Percentiles rank a stretch among this genome's conserved stretches.
Conservation (phyloP, 2,329 filamentous ascomycete species). For the Lasiodiplodia gonubiensis region DNA sequence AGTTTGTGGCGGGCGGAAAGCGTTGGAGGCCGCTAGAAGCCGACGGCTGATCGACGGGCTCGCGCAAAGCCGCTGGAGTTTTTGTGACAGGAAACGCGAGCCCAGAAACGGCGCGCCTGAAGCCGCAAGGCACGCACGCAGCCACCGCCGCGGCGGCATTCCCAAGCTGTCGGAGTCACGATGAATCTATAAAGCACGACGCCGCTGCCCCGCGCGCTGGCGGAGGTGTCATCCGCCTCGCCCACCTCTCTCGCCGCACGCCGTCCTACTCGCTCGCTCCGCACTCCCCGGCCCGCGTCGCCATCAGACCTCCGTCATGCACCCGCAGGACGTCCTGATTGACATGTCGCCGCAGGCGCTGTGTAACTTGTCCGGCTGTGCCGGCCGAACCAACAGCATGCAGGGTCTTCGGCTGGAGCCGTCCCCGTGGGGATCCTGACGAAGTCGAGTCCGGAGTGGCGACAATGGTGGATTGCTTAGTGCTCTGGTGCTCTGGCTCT, state of each 20-base stretch:
- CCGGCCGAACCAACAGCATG: not conserved
- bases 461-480: not conserved
- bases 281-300: no score
- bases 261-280: not conserved
- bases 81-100: slow-evolving; percentile 6
- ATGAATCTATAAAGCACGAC: not conserved
- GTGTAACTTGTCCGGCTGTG: not conserved
- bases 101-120: slow-evolving; percentile 17
- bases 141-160: not conserved
- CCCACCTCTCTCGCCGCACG: not conserved
- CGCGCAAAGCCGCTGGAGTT: slow-evolving; percentile 15
- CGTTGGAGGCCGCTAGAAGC: not conserved
- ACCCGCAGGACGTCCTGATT: not conserved
- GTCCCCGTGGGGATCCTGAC: not conserved
- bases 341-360: not conserved
- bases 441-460: not conserved
- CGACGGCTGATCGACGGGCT: slow-evolving; percentile 8
- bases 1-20: not conserved
- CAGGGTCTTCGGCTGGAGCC: not conserved
- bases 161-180: not conserved
- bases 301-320: not conserved
- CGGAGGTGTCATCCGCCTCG: not conserved
- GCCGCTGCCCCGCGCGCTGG: not conserved
- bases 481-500: not conserved
- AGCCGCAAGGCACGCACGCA: slow-evolving; percentile 1